Evolutionary conservation across 1,284 basidiomycete species (phyloP).

Genomic region (Ceratobasidium sp.): DNA sequence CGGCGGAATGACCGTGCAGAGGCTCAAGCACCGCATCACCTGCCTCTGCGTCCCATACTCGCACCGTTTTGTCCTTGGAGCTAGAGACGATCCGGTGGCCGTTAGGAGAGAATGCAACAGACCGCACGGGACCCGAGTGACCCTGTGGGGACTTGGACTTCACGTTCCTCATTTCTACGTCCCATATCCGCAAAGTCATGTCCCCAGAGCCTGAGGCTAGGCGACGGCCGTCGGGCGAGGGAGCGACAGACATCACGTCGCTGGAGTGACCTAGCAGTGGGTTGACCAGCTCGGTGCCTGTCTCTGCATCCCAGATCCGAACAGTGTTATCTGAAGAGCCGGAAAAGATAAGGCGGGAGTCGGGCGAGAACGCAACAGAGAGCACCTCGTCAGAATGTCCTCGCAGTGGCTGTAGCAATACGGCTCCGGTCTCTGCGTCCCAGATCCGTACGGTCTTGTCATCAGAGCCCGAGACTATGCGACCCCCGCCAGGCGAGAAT

Average conservation of each 20-base stretch:
- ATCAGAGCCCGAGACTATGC: slow-evolving; percentile 13
- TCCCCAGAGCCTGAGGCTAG: not conserved
- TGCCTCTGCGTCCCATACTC: too few species aligned
- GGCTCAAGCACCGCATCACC: too few species aligned
- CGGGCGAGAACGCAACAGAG: slow-evolving; percentile 31
- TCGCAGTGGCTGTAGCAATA: not conserved
- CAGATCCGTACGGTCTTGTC: slow-evolving; percentile 26
- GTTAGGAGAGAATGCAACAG: too few species aligned
- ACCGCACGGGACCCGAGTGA: too few species aligned
- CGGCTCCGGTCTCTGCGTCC: not conserved
- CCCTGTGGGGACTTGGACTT: not conserved
- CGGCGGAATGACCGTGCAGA: too few species aligned
- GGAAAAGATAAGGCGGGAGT: slow-evolving; percentile 15
- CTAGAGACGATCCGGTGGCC: too few species aligned
- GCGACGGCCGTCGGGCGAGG: not conserved
- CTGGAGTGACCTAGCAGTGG: slow-evolving; percentile 30
- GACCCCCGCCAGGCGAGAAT: too few species aligned
- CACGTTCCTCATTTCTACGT: not conserved
- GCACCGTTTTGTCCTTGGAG: too few species aligned
- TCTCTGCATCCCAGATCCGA: slow-evolving; percentile 43
- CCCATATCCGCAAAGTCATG: slow-evolving; percentile 10
- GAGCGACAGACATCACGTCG: not conserved
- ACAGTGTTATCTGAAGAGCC: slow-evolving; percentile 16
- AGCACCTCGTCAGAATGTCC: slow-evolving; percentile 20
- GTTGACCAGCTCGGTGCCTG: not conserved